A percentile compares a stretch with the other conserved stretches of the same genome.
phyloP scores from a whole-genome alignment of 2,329 filamentous ascomycete genomes.

The Colletotrichum phormii region DNA sequence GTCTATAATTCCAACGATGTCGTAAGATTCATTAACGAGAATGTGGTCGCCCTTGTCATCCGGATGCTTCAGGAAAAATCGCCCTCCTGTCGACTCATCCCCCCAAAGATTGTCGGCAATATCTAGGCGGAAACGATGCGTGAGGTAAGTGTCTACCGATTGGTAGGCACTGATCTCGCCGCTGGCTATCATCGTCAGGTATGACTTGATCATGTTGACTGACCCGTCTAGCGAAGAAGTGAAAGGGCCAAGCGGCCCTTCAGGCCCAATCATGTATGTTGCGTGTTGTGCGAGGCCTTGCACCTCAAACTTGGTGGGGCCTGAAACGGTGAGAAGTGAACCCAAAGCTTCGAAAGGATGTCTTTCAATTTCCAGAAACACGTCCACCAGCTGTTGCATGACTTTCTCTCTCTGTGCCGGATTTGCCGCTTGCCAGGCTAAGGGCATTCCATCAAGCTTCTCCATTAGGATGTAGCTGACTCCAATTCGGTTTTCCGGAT shows the following conservation, averaged over 20 bases:
- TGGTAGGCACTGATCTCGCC: not conserved
- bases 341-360: conserved; percentile 45
- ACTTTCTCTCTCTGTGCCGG: conserved; percentile 44
- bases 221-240: not conserved
- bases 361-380: conserved; percentile 46
- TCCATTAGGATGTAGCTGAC: conserved; percentile 56
- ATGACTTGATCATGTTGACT: not conserved
- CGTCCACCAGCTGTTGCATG: conserved; percentile 45
- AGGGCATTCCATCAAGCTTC: conserved; percentile 49
- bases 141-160: not conserved
- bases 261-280: not conserved
- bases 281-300: not conserved
- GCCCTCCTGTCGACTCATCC: too few relatives aligned
- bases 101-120: not conserved
- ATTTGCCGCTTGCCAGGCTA: conserved; percentile 48
- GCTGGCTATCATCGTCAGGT: not conserved
- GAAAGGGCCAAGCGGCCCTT: not conserved
- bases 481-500: conserved; percentile 46
- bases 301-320: not conserved
- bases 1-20: conserved; percentile 58
- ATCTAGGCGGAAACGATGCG: not conserved
- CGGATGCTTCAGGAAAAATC: conserved; percentile 57
- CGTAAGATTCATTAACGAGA: conserved; percentile 53
- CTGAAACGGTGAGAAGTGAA: conserved; percentile 37
- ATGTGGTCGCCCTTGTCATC: conserved; percentile 60